phyloP scores from a whole-genome alignment of 495 filamentous ascomycete genomes.

The Cladorrhinum samala region DNA sequence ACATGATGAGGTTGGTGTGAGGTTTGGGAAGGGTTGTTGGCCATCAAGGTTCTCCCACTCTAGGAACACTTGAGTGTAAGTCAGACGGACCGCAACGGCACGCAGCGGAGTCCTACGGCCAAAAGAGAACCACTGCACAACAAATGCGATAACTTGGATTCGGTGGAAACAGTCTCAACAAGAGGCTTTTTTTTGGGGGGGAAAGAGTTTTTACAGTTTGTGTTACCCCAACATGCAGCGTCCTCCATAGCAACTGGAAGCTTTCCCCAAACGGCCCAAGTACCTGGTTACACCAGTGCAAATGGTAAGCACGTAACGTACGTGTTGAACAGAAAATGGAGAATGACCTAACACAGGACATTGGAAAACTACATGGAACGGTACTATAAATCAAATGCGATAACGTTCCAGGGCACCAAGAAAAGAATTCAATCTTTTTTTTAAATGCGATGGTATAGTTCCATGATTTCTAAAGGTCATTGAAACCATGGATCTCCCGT shows the following conservation, averaged over 20 bases:
- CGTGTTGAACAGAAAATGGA: neutral
- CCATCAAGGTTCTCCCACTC: conserved; percentile 16
- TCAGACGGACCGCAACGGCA: neutral
- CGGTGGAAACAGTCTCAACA: no score
- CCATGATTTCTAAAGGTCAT: neutral
- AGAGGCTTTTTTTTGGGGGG: no score
- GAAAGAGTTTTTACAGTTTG: no score
- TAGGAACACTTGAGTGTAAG: neutral
- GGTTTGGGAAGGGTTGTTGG: neutral
- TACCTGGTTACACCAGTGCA: conserved; percentile 2
- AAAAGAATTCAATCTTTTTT: no score
- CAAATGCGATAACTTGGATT: no score
- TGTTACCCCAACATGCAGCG: no score
- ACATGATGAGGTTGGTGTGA: no score
- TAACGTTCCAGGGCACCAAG: no score
- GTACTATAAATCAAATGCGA: neutral
- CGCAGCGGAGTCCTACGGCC: neutral
- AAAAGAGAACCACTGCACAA: no score
- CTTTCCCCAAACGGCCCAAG: conserved; percentile 2
- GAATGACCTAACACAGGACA: neutral
- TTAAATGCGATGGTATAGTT: no score
- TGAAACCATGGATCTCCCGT: no score
- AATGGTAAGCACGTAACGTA: neutral
- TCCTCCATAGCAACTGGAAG: neutral
- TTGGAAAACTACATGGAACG: neutral